A percentile compares a stretch with the other conserved stretches of the same genome.
These are phyloP conservation scores for Ceratocystis papillata DNA, from an alignment of 2,329 filamentous ascomycete genomes.

Conservation along the genomic window DNA sequence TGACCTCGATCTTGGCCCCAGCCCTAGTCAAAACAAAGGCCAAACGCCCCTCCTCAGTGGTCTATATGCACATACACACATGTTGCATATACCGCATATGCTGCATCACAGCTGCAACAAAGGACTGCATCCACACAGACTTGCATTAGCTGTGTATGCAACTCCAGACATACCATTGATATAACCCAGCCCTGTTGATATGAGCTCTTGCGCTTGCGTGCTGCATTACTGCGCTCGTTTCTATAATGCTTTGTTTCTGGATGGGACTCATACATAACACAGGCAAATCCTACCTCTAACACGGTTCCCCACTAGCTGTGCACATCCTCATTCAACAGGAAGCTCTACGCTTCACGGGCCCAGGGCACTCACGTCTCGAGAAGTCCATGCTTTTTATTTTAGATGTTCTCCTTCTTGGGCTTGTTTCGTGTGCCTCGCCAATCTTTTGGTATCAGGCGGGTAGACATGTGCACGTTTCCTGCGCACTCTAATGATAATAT, in stretches of 20 bases:
- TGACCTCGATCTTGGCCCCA: not conserved
- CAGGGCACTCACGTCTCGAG: constrained; percentile 4
- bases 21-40: not conserved
- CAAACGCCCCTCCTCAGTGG: not conserved
- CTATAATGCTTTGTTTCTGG: not conserved
- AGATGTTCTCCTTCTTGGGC: not conserved
- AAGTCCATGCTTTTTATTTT: constrained; percentile 5
- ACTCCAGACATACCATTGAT: not conserved
- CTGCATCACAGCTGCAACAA: not conserved
- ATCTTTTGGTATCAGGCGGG: not conserved
- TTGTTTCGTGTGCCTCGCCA: not conserved
- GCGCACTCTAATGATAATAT: not conserved
- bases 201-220: not conserved
- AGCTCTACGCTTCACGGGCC: not conserved
- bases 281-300: not conserved
- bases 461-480: not conserved
- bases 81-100: not conserved
- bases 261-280: not conserved
- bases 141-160: not conserved
- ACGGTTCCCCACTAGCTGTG: not conserved
- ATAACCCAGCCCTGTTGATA: not conserved
- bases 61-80: not conserved
- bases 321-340: constrained; percentile 12
- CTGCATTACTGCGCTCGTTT: not conserved
- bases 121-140: not conserved